Conservation (phyloP, 2,329 filamentous ascomycete genomes). For the Xylariaceae sp. region DNA sequence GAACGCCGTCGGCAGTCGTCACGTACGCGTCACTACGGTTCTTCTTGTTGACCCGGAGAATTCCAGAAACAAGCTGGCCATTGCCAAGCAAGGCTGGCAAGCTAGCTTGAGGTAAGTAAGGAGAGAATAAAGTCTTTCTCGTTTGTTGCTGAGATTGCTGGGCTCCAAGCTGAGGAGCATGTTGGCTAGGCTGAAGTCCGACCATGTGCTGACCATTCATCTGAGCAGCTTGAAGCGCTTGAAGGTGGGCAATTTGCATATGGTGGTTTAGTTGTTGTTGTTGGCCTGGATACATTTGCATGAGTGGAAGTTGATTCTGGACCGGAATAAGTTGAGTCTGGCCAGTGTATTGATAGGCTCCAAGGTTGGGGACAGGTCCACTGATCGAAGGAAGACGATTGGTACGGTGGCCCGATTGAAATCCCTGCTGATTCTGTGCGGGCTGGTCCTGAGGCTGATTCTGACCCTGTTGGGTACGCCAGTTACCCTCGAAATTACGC, state of each 20-base stretch:
- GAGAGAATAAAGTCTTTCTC: conserved; percentile 96
- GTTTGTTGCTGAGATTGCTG: conserved; percentile 78
- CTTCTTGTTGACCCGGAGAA: conserved; percentile 98
- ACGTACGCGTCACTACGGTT: conserved; percentile 98
- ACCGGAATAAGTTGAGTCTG: conserved; percentile 86
- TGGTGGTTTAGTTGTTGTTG: conserved; percentile 68
- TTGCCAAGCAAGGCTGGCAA: conserved; percentile 85
- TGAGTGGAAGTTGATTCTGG: conserved; percentile 76
- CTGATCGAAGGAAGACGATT: conserved; percentile 70
- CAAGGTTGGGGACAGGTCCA: conserved; percentile 76
- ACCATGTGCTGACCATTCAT: conserved; percentile 72
- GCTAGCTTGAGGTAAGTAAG: conserved; percentile 91
- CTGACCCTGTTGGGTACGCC: conserved; percentile 69
- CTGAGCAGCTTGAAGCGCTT: conserved; percentile 85
- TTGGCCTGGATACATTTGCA: conserved; percentile 79
- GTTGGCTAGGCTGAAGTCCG: conserved; percentile 64
- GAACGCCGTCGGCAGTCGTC: conserved; percentile 75
- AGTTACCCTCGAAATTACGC: conserved; percentile 96
- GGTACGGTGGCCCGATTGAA: conserved; percentile 84
- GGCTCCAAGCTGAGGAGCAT: conserved; percentile 60
- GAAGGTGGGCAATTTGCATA: conserved; percentile 82
- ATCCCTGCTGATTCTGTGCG: conserved; percentile 56
- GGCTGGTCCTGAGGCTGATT: conserved; percentile 62
- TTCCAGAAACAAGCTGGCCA: conserved; percentile 91
- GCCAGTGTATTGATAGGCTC: conserved; percentile 80